These are phyloP conservation scores for Apiospora sp. DNA, from an alignment of 2,329 filamentous ascomycete species.

Conservation along the genomic window DNA sequence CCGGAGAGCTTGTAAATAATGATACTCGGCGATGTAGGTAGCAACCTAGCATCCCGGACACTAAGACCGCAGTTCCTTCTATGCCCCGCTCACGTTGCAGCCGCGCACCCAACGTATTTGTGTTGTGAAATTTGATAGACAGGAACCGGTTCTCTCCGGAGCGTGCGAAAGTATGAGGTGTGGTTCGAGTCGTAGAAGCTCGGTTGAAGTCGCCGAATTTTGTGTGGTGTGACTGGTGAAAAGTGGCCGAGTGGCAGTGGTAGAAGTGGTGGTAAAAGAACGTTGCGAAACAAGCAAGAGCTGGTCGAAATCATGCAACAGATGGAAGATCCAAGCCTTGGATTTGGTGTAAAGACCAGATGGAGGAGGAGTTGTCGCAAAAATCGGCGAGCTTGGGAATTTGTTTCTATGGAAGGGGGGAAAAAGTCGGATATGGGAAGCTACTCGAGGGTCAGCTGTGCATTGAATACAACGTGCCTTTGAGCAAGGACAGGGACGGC, in stretches of 20 bases:
- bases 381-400: background rate
- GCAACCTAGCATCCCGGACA: constrained; percentile 22
- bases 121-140: background rate
- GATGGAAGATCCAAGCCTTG: background rate
- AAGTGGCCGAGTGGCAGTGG: background rate
- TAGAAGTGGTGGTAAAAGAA: background rate
- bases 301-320: background rate
- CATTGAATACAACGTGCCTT: background rate
- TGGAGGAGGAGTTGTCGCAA: background rate
- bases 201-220: background rate
- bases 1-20: constrained; percentile 24
- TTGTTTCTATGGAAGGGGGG: background rate
- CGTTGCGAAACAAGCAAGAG: constrained; percentile 3
- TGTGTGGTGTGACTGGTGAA: background rate
- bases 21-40: constrained; percentile 25
- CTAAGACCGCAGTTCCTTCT: background rate
- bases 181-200: background rate
- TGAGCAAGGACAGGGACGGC: background rate
- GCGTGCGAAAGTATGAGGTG: background rate
- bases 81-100: background rate
- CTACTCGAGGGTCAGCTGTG: background rate
- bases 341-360: background rate
- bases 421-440: constrained; percentile 6
- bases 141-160: background rate
- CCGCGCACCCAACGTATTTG: background rate